Percentiles rank a stretch among this genome's conserved stretches.
Conservation (phyloP, 2,329 filamentous ascomycete genomes). For the Penicillium digitatum region DNA sequence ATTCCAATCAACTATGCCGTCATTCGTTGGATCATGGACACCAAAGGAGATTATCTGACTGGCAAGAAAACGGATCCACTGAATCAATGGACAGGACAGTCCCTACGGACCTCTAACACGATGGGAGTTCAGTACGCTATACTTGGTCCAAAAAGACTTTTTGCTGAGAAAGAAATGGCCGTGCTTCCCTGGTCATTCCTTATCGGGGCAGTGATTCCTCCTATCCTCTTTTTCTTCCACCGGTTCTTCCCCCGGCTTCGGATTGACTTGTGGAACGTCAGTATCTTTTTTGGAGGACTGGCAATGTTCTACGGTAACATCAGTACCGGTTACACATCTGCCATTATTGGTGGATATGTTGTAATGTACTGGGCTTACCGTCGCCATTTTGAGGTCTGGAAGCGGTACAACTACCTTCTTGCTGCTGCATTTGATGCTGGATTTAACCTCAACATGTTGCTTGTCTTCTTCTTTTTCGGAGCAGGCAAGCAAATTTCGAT, state of each 20-base stretch:
- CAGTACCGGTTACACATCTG: slow-evolving; percentile 56
- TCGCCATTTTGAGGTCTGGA: slow-evolving; percentile 55
- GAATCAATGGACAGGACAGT: slow-evolving; percentile 60
- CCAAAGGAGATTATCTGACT: slow-evolving; percentile 54
- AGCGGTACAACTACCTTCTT: slow-evolving; percentile 58
- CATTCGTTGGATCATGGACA: slow-evolving; percentile 57
- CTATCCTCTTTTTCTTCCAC: slow-evolving; percentile 50
- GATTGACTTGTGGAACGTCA: slow-evolving; percentile 58
- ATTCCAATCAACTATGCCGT: slow-evolving; percentile 61
- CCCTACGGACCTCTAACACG: slow-evolving; percentile 50
- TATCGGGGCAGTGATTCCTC: slow-evolving; percentile 29
- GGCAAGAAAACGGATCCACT: slow-evolving; percentile 52
- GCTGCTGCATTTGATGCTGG: slow-evolving; percentile 60
- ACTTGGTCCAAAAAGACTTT: slow-evolving; percentile 41
- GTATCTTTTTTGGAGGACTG: slow-evolving; percentile 58
- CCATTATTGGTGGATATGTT: slow-evolving; percentile 57
- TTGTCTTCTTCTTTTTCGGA: slow-evolving; percentile 59
- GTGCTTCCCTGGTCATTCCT: slow-evolving; percentile 34
- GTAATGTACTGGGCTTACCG: slow-evolving; percentile 59
- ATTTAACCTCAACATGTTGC: slow-evolving; percentile 59
- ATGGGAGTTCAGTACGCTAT: slow-evolving; percentile 59
- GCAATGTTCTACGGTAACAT: slow-evolving; percentile 59
- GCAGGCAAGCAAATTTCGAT: slow-evolving; percentile 55
- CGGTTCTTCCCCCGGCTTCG: slow-evolving; percentile 52
- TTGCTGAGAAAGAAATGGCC: slow-evolving; percentile 27